Conservation (phyloP, 2,329 filamentous ascomycete genomes). For the Gaeumannomyces tritici region DNA sequence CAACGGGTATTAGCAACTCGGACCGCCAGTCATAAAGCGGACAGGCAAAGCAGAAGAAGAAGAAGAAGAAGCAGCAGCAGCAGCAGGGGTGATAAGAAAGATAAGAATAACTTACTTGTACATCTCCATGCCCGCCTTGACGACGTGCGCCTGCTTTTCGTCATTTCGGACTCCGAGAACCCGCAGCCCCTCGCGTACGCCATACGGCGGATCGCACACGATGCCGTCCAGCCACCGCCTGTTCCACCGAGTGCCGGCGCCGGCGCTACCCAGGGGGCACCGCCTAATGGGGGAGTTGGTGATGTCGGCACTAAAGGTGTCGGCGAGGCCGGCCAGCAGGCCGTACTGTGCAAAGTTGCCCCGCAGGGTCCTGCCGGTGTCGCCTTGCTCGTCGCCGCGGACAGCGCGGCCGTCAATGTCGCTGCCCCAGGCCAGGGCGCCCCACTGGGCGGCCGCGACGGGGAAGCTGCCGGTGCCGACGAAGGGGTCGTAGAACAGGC, state of each 20-base stretch:
- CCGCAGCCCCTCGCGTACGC: constrained; percentile 82
- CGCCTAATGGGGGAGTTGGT: constrained; percentile 71
- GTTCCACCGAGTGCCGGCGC: constrained; percentile 9
- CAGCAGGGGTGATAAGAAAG: neutral
- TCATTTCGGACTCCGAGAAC: constrained; percentile 73
- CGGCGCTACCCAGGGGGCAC: constrained; percentile 19
- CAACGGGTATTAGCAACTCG: neutral
- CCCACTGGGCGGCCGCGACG: constrained; percentile 82
- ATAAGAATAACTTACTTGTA: constrained; percentile 47
- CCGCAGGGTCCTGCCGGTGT: constrained; percentile 31
- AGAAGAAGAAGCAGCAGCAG: neutral
- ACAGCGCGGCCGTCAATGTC: constrained; percentile 92
- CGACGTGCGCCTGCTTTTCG: constrained; percentile 45
- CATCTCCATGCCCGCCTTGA: constrained; percentile 60
- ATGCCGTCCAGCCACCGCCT: constrained; percentile 71
- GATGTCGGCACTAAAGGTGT: constrained; percentile 75
- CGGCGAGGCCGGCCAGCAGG: constrained; percentile 55
- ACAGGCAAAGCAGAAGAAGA: neutral
- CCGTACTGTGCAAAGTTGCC: constrained; percentile 83
- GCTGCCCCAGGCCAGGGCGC: constrained; percentile 72
- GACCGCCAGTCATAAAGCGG: neutral
- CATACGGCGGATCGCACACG: constrained; percentile 91
- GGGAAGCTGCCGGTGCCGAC: constrained; percentile 92
- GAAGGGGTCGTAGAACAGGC: constrained; percentile 89
- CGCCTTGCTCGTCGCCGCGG: constrained; percentile 47